These are phyloP conservation scores for Penicillium parvum DNA, from an alignment of 495 filamentous ascomycete species.

Conservation along the genomic window DNA sequence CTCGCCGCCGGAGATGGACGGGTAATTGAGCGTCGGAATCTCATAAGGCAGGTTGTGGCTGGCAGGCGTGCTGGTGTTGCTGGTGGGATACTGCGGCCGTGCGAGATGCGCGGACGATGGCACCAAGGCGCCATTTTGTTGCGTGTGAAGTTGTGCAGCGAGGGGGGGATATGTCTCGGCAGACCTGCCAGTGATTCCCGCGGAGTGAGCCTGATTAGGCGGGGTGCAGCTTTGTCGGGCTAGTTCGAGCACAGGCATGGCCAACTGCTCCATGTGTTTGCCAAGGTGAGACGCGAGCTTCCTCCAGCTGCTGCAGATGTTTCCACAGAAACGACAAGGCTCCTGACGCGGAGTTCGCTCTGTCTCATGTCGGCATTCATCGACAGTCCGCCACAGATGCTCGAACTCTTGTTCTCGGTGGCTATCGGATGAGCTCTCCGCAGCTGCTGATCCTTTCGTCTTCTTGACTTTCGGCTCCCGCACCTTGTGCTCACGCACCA, in stretches of 20 bases:
- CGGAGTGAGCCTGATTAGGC: constrained; percentile 7
- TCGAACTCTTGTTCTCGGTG: constrained; percentile 53
- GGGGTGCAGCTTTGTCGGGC: constrained; percentile 43
- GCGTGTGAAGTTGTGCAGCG: constrained; percentile 7
- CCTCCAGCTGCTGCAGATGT: constrained; percentile 81
- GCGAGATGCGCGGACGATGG: neutral
- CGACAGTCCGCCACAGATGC: constrained; percentile 70
- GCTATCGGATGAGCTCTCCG: constrained; percentile 34
- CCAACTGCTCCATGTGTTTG: constrained; percentile 96
- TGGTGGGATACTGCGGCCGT: constrained; percentile 20
- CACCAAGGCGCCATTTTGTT: neutral
- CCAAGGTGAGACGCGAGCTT: constrained; percentile 90
- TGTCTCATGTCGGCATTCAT: constrained; percentile 72
- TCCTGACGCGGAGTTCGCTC: constrained; percentile 64
- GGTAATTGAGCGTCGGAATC: constrained; percentile 14
- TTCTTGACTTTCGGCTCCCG: constrained; percentile 64
- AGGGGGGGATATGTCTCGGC: constrained; percentile 7
- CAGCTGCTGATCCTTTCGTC: constrained; percentile 27
- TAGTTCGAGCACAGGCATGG: constrained; percentile 75
- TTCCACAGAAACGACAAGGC: constrained; percentile 86
- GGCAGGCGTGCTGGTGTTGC: constrained; percentile 11
- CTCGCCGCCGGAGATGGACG: constrained; percentile 25
- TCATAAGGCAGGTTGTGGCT: constrained; percentile 13
- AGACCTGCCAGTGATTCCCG: constrained; percentile 1
- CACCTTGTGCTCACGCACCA: constrained; percentile 90